A percentile compares a stretch with the other conserved stretches of the same genome.
Evolutionary conservation across 192 early-diverging fungal genomes (phyloP).

Genomic region (Chytriomyces sp.): DNA sequence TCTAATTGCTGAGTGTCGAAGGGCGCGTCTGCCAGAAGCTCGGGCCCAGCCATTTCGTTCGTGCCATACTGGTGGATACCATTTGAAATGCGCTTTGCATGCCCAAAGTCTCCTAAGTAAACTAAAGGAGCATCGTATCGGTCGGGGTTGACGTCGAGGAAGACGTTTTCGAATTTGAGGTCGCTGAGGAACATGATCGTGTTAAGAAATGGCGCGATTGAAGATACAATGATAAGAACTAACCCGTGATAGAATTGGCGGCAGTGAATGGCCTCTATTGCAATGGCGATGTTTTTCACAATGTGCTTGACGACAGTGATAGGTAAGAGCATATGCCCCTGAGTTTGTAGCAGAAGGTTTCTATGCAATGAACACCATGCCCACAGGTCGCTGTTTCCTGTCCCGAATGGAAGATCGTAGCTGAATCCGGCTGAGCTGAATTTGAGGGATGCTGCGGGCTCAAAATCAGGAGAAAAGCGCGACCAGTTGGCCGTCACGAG

Average conservation of each 20-base stretch:
- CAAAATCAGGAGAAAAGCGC: neutral
- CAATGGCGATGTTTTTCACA: neutral
- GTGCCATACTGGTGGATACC: slow-evolving; percentile 23
- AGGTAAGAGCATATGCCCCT: neutral
- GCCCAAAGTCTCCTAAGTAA: slow-evolving; percentile 23
- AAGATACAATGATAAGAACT: neutral
- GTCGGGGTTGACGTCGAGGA: neutral
- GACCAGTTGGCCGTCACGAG: slow-evolving; percentile 5
- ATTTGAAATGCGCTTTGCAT: neutral
- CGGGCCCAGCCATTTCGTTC: slow-evolving; percentile 14
- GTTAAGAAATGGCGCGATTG: neutral
- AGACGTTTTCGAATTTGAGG: slow-evolving; percentile 19
- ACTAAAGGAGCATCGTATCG: neutral
- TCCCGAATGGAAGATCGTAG: neutral
- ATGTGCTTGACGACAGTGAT: neutral
- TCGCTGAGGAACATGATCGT: neutral
- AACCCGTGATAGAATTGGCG: slow-evolving; percentile 9
- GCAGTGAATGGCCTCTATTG: neutral
- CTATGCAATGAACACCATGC: neutral
- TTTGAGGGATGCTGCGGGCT: neutral
- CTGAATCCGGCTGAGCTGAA: neutral
- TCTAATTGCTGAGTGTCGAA: neutral
- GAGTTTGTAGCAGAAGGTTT: neutral
- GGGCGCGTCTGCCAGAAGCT: slow-evolving; percentile 20
- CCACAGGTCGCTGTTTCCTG: neutral